These are phyloP conservation scores for Kregervanrija fluxuum DNA, from an alignment of 805 yeast genomes.

Conservation along the genomic window DNA sequence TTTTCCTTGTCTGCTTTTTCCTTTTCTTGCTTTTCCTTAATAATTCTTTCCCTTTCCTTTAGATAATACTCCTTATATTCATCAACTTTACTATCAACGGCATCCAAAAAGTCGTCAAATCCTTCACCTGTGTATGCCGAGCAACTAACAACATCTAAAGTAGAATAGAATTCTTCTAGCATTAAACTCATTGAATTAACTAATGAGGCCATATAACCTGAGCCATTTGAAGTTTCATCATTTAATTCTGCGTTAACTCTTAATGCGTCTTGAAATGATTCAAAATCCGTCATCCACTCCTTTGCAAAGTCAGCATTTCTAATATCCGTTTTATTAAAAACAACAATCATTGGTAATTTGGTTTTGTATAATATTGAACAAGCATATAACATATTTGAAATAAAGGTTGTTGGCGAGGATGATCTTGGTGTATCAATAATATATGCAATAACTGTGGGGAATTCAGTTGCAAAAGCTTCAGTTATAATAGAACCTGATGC, in stretches of 20 bases:
- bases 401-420: conserved; percentile 90
- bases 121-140: conserved; percentile 93
- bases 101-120: conserved; percentile 80
- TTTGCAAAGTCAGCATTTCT: conserved; percentile 78
- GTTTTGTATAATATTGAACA: conserved; percentile 95
- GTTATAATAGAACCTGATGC: conserved; percentile 96
- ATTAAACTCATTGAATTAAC: conserved; percentile 93
- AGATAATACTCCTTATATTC: conserved; percentile 82
- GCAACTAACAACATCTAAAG: conserved; percentile 86
- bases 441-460: conserved; percentile 94
- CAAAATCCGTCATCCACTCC: conserved; percentile 98
- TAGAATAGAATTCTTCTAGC: conserved; percentile 93
- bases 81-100: conserved; percentile 78
- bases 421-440: conserved; percentile 95
- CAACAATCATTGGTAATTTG: conserved; percentile 92
- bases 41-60: conserved; percentile 77
- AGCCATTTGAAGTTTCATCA: conserved; percentile 50
- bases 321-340: conserved; percentile 92
- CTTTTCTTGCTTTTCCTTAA: conserved; percentile 67
- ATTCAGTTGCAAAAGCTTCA: conserved; percentile 91
- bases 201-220: conserved; percentile 91
- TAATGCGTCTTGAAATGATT: conserved; percentile 77
- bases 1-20: conserved; percentile 67
- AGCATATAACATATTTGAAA: conserved; percentile 97
- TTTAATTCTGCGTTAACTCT: conserved; percentile 58